A percentile compares a stretch with the other conserved stretches of the same genome.
Conservation (phyloP, 2,329 filamentous ascomycete genomes). For the Xylaria arbuscula region DNA sequence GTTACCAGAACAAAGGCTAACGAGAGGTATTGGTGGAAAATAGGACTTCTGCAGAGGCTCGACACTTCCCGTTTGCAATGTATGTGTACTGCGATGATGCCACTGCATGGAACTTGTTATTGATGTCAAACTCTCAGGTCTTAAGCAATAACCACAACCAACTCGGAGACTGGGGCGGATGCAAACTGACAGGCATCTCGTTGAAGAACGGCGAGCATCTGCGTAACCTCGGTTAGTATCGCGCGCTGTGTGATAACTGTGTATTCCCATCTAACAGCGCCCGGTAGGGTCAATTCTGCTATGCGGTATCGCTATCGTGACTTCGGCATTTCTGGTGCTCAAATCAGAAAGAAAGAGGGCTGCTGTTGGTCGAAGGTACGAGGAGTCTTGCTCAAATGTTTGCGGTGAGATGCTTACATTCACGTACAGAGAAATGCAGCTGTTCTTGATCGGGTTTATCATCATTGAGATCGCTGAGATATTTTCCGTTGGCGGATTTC, state of each 20-base stretch:
- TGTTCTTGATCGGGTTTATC: constrained; percentile 89
- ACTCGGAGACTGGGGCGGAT: constrained; percentile 72
- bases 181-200: constrained; percentile 78
- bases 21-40: constrained; percentile 43
- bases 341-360: constrained; percentile 90
- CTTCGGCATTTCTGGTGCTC: constrained; percentile 75
- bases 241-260: not conserved
- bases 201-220: constrained; percentile 74
- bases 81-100: constrained; percentile 58
- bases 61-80: constrained; percentile 86
- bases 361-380: constrained; percentile 89
- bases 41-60: constrained; percentile 87
- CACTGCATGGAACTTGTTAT: constrained; percentile 18
- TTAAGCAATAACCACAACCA: constrained; percentile 71
- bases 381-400: constrained; percentile 10
- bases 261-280: constrained; percentile 39
- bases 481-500: constrained; percentile 92
- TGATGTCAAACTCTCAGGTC: constrained; percentile 61
- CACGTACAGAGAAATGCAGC: constrained; percentile 86
- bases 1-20: constrained; percentile 22
- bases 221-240: constrained; percentile 80
- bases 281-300: constrained; percentile 84
- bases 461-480: constrained; percentile 94
- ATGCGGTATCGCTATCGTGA: constrained; percentile 78
- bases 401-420: constrained; percentile 37